Base-by-base conservation (phyloP, 2,329 filamentous ascomycete genomes). In the Akanthomyces lecanii region DNA sequence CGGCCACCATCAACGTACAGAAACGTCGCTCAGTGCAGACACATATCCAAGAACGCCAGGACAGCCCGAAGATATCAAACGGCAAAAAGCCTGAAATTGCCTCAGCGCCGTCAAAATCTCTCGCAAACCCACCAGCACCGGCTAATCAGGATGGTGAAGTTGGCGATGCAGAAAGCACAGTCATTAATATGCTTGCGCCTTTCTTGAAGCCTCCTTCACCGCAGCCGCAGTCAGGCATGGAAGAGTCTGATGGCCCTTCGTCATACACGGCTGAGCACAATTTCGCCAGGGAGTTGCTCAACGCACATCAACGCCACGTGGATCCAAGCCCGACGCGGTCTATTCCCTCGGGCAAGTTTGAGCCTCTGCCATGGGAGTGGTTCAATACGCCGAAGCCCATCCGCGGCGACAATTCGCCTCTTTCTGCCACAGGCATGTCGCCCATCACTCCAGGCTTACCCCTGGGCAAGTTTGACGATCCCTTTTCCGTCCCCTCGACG, bases 261-360 rank as follows among this genome's bases (percentile, higher is more conserved):
- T 84, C 80, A 2, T 85, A 85, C 65, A 81, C 18, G 84, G 82
- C 78, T 82, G 67, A 81, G 79, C 11, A 70, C 10, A 47, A 75
- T 3, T 82, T 79, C 8, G 79, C 82, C 30, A 79, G 82, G 54
- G 81, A 82, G 21, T 67, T 82, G 2, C 83, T 84, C 66, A 79
- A 75, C 33, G 72, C 76, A 14, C 23, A 62, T 16, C 47, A 36
- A 48, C 68, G 78, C 48, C 72, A 70, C 16, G 69, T 75, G 8
- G 69, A 74, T 42, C 65, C 69, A 25, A 74, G 72, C 36, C 73
- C 73, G 36, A 69, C 67, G 1, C 65, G 65, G 6, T 71, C 72
- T 7, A 67, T 71, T 30, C 67, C 69, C 5, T 70, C 71, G 18
- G 72, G 71, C 36, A 74, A 71, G 54, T 75, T 76, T 63, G 71